Evolutionary conservation across 495 filamentous ascomycete species (phyloP).

Genomic region (Penicillium alfredii): DNA sequence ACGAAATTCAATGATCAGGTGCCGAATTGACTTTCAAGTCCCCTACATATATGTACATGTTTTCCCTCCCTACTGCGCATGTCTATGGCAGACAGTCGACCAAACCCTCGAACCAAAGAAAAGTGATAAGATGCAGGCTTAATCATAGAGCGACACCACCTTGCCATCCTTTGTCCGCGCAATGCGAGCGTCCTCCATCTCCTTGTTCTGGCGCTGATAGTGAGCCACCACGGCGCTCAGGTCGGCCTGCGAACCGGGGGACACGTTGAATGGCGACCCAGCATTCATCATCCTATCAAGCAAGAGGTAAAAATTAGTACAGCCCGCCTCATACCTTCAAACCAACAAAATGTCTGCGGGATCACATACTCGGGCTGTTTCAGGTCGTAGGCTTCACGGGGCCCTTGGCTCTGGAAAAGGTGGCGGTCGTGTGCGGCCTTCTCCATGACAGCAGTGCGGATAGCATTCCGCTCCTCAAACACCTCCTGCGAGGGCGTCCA

Average conservation of each 20-base stretch:
- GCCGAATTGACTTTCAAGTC: slow-evolving; percentile 22
- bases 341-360: neutral
- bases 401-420: slow-evolving; percentile 53
- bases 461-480: slow-evolving; percentile 53
- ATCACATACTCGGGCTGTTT: slow-evolving; percentile 63
- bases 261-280: slow-evolving; percentile 57
- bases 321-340: no score
- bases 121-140: slow-evolving; percentile 18
- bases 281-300: slow-evolving; percentile 45
- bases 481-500: slow-evolving; percentile 44
- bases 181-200: slow-evolving; percentile 45
- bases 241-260: slow-evolving; percentile 54
- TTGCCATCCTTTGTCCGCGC: slow-evolving; percentile 41
- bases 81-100: slow-evolving; percentile 24
- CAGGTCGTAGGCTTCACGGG: slow-evolving; percentile 45
- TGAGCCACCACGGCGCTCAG: slow-evolving; percentile 56
- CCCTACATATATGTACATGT: slow-evolving; percentile 38
- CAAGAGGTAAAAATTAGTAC: neutral
- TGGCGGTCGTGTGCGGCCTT: slow-evolving; percentile 63
- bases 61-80: slow-evolving; percentile 22
- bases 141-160: slow-evolving; percentile 39
- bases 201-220: slow-evolving; percentile 53
- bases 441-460: slow-evolving; percentile 61
- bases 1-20: slow-evolving; percentile 26
- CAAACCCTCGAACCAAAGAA: slow-evolving; percentile 17